phyloP scores from a whole-genome alignment of 2,329 filamentous ascomycete species.

The Aphanoascus verrucosus region DNA sequence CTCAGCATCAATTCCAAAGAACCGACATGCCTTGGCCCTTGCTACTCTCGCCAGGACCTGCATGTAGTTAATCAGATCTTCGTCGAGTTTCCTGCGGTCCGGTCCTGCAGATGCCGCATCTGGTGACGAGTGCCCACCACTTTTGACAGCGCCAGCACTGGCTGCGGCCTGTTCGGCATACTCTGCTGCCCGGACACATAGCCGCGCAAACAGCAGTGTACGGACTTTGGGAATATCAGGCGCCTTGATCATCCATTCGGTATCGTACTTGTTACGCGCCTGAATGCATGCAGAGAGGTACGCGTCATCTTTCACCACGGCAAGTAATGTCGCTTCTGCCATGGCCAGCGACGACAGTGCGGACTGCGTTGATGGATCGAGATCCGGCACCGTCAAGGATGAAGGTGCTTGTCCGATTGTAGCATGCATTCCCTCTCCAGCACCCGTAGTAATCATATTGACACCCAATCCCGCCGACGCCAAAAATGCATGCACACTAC shows the following conservation, averaged over 20 bases:
- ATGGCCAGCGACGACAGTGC: constrained; percentile 51
- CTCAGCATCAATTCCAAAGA: constrained; percentile 85
- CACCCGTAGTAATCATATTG: not conserved
- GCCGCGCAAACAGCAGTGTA: constrained; percentile 72
- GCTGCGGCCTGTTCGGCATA: constrained; percentile 65
- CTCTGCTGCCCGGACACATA: constrained; percentile 80
- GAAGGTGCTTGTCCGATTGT: constrained; percentile 9
- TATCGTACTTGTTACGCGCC: constrained; percentile 68
- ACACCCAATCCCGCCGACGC: constrained; percentile 27
- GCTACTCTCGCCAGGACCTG: constrained; percentile 64
- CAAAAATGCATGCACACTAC: constrained; percentile 66
- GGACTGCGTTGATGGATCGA: constrained; percentile 35
- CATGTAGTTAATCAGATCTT: constrained; percentile 60
- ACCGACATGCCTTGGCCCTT: constrained; percentile 75
- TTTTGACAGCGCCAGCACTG: constrained; percentile 34
- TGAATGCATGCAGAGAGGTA: constrained; percentile 76
- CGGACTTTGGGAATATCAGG: constrained; percentile 82
- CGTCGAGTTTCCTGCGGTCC: constrained; percentile 46
- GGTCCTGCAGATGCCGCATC: constrained; percentile 8
- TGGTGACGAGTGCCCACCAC: constrained; percentile 5
- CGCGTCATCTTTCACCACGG: constrained; percentile 87
- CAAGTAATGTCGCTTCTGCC: constrained; percentile 80
- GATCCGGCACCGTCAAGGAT: constrained; percentile 32
- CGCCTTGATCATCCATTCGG: constrained; percentile 92
- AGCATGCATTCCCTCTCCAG: not conserved